These are phyloP conservation scores for Plasmodium malariae DNA, from an alignment of 169 alveolate species.

Conservation along the genomic window DNA sequence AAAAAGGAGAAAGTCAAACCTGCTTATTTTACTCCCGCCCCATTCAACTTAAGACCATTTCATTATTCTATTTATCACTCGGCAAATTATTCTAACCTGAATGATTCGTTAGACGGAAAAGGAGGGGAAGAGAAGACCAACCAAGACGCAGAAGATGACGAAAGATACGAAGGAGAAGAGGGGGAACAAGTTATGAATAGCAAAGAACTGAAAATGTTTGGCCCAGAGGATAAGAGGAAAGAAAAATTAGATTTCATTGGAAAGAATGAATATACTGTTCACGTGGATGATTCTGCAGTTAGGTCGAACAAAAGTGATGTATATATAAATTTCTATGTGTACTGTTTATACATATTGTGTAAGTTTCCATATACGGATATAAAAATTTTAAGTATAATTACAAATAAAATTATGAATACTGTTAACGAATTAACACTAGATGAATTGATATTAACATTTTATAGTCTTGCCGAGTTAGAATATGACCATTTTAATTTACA, in stretches of 20 bases:
- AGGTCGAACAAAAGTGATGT: background rate
- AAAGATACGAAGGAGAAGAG: too few species aligned
- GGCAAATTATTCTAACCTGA: conserved; percentile 50
- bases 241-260: conserved; percentile 16
- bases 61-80: conserved; percentile 42
- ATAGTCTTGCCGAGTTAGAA: conserved; percentile 59
- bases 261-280: background rate
- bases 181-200: too few species aligned
- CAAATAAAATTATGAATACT: background rate
- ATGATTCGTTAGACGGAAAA: conserved; percentile 11
- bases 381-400: conserved; percentile 19
- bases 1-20: background rate
- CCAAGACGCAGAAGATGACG: background rate
- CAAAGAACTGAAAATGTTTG: conserved; percentile 10
- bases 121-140: background rate
- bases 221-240: conserved; percentile 34
- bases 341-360: conserved; percentile 33
- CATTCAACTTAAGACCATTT: conserved; percentile 11
- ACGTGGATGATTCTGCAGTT: background rate
- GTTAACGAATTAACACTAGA: conserved; percentile 38
- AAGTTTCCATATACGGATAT: conserved; percentile 66
- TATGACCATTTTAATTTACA: conserved; percentile 3
- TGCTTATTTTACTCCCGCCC: background rate
- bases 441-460: conserved; percentile 51
- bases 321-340: conserved; percentile 30